These are phyloP conservation scores for Rubia occidens DNA, from an alignment of 305 asterid species.

Conservation along the genomic window DNA sequence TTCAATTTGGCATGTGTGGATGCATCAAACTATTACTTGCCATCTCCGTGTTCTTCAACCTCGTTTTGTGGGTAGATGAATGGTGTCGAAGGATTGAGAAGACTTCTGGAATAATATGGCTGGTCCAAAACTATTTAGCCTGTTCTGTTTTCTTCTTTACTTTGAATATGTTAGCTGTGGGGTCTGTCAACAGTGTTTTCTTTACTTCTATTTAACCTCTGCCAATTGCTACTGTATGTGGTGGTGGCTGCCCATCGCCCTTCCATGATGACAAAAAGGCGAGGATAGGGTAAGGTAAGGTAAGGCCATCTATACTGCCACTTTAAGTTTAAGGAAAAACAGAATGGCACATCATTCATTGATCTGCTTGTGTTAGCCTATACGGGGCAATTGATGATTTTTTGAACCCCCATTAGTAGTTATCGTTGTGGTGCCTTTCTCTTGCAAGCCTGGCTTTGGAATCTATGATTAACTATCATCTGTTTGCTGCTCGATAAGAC, in stretches of 20 bases:
- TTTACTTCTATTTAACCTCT: conserved; percentile 14
- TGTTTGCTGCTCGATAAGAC: no score
- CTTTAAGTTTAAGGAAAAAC: background rate
- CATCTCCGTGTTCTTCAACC: background rate
- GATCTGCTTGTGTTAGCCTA: background rate
- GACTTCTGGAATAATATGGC: background rate
- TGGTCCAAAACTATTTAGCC: conserved; percentile 5
- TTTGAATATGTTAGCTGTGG: conserved; percentile 10
- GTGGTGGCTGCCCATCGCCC: conserved; percentile 12
- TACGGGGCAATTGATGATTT: background rate
- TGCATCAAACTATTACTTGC: background rate
- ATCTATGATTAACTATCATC: no score
- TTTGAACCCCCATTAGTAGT: background rate
- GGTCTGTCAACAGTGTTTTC: conserved; percentile 18
- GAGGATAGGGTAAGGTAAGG: background rate
- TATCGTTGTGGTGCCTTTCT: no score
- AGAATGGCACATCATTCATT: background rate
- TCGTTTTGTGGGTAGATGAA: conserved; percentile 3
- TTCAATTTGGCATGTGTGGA: background rate
- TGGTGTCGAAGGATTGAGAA: background rate
- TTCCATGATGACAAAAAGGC: conserved; percentile 12
- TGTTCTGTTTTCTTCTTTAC: conserved; percentile 7
- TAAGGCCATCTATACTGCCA: background rate
- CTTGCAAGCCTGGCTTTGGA: background rate
- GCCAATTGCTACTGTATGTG: conserved; percentile 4